Evolutionary conservation across 306 rosid genomes (phyloP), one percentile per base, ranked within the genome.

Genomic region (Dryas alaskensis): DNA sequence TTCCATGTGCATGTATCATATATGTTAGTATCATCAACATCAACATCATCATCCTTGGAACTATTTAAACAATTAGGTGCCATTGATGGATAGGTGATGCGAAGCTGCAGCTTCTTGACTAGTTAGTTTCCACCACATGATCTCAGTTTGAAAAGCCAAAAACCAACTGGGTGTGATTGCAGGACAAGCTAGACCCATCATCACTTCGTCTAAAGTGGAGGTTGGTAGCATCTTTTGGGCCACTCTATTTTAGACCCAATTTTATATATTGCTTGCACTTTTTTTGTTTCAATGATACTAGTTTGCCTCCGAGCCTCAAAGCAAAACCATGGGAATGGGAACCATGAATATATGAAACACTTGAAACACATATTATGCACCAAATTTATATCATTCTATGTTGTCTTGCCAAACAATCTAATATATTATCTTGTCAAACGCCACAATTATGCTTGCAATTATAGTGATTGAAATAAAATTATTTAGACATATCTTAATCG

Each of bases 31-130:
- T 31, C 37, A 31, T 31, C 37, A 31, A 31, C 37, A 31, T 31
- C 37, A 31, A 31, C 37, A 31, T 31, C 37, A 31, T 31, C 37
- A 31, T 31, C 1, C 37, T 31, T 31, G 37, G 37, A 31, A 31
- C 37, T 31, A 31, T 31, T 31, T 31, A 2, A 57, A 57, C 9
- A 5, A 4, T 4, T 11, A 50, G 54, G 54, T 13, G 17, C 54
- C n/a, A 13, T 50, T 50, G 54, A 11, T 50, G 54, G n/a, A 27
- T 31, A 31, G 37, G 37, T 75, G 69, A 65, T 65, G 50, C 61
- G 75, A 40, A 74, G 43, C 73, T 84, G 76, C 64, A 39, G 53
- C n/a, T 76, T 79, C 47, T 77, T 67, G 22, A 71, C 77, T 60
- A 52, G 22, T 22, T 22, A 22, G 67, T 69, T 79, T 67, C 78